Base-by-base conservation (phyloP, 108 stramenopile genomes). In the Pseudonitzschia multiseries region DNA sequence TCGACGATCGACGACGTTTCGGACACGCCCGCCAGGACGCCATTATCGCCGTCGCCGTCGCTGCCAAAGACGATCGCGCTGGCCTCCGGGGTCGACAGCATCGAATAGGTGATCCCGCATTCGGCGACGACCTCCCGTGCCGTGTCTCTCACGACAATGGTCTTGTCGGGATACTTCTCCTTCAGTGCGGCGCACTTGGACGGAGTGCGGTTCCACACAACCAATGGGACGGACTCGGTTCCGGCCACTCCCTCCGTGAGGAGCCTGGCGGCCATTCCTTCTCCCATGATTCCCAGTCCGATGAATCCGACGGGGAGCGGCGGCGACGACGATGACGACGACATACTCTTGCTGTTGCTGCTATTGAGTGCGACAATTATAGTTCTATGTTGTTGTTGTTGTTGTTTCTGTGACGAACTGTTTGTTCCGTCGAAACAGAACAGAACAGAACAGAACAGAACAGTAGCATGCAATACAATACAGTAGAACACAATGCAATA, bases 231-330 rank as follows among this genome's bases (percentile, higher is more conserved):
- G 4, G 80, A 77, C n/a, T 78, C 57, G 8, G 84, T 73, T 44
- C 89, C 90, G 31, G 89, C 89, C 41, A 92, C 79, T 17, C 78
- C 80, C 67, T 91, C 78, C n/a, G 87, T 81, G 40, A 97, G 48
- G 36, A 97, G 90, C 18, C 91, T 74, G 20, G 68, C 72, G n/a
- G 89, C 88, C 96, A 96, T 96, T 9, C 96, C 96, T 54, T 92
- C 87, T 46, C 96, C 96, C 96, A 96, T 96, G 79, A 96, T 93
- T 53, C 96, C 96, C 13, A 96, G 71, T 24, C 96, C 96, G 52
- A 97, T 78, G 77, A 95, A 95, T 70, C 94, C 94, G 21, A 90
- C 79, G 1, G n/a, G n/a, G n/a, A n/a, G n/a, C n/a, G n/a, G n/a
- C n/a, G n/a, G n/a, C n/a, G n/a, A n/a, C n/a, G n/a, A n/a, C n/a